Conservation (phyloP, 192 early-diverging fungal species). For the Coemansia sp. region DNA sequence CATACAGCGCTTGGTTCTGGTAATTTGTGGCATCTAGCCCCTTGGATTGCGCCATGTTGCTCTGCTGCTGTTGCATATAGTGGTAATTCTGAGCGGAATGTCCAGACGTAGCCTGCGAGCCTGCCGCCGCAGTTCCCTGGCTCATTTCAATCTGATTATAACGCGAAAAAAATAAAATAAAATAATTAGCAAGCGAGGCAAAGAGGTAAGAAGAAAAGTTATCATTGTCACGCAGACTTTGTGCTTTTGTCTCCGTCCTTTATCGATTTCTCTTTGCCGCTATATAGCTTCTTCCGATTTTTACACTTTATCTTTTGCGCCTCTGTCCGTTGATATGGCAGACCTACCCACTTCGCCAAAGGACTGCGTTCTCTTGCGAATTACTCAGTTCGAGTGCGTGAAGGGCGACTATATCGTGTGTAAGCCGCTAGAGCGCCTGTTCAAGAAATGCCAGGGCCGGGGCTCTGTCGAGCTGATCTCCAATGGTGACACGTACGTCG, state of each 20-base stretch:
- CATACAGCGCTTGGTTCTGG: conserved; percentile 40
- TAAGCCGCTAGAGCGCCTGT: conserved; percentile 40
- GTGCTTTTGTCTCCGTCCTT: background rate
- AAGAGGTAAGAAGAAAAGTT: background rate
- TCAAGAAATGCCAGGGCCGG: conserved; percentile 38
- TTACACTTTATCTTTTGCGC: background rate
- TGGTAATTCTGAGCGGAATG: conserved; percentile 24
- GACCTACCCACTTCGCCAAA: conserved; percentile 5
- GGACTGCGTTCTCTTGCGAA: conserved; percentile 39
- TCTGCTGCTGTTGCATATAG: conserved; percentile 32
- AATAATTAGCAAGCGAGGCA: background rate
- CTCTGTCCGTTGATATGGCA: background rate
- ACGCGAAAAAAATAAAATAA: background rate
- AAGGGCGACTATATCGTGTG: conserved; percentile 30
- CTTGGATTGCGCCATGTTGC: conserved; percentile 24
- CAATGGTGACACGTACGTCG: conserved; percentile 15
- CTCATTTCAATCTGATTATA: conserved; percentile 18
- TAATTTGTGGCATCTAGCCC: conserved; percentile 26
- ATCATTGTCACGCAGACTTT: background rate
- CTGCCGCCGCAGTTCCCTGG: conserved; percentile 17
- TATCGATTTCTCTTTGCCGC: background rate
- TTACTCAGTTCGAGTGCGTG: conserved; percentile 35
- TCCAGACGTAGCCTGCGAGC: conserved; percentile 9
- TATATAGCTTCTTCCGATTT: background rate
- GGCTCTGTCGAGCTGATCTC: conserved; percentile 43